Conservation (phyloP, 2,329 filamentous ascomycete species). For the Aspergillus bombycis region DNA sequence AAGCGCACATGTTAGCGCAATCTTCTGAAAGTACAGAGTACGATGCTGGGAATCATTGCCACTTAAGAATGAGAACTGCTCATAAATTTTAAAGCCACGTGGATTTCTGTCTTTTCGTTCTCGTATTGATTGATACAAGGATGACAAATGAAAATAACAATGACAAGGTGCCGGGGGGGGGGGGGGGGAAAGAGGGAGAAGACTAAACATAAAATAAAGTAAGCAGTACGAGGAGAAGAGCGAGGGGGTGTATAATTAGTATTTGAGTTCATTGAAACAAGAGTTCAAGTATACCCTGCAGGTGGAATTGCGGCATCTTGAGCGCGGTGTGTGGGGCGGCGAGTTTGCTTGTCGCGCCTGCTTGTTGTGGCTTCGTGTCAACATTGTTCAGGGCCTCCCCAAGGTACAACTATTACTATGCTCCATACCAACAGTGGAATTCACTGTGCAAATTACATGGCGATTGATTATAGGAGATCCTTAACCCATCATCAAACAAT, state of each 20-base stretch:
- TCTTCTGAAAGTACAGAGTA: constrained; percentile 36
- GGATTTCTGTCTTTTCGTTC: background rate
- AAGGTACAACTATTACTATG: background rate
- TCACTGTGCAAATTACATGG: constrained; percentile 11
- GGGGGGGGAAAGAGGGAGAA: background rate
- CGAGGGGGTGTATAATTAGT: background rate
- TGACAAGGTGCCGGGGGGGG: background rate
- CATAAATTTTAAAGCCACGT: background rate
- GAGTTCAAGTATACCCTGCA: background rate
- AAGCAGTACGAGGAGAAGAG: background rate
- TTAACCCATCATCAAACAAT: background rate
- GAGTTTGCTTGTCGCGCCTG: constrained; percentile 22
- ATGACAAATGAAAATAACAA: background rate
- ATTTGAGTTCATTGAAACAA: background rate
- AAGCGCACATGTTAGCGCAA: constrained; percentile 41
- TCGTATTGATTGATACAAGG: background rate
- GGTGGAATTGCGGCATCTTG: constrained; percentile 6
- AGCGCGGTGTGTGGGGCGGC: constrained; percentile 19
- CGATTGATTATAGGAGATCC: constrained; percentile 6
- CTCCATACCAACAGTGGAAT: background rate
- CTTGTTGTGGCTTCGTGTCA: constrained; percentile 45
- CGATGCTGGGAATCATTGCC: background rate
- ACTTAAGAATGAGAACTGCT: background rate
- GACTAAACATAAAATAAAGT: background rate
- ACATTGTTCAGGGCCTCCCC: constrained; percentile 26